Base-by-base conservation (phyloP, 306 rosid genomes). In the Malus sylvestris region DNA sequence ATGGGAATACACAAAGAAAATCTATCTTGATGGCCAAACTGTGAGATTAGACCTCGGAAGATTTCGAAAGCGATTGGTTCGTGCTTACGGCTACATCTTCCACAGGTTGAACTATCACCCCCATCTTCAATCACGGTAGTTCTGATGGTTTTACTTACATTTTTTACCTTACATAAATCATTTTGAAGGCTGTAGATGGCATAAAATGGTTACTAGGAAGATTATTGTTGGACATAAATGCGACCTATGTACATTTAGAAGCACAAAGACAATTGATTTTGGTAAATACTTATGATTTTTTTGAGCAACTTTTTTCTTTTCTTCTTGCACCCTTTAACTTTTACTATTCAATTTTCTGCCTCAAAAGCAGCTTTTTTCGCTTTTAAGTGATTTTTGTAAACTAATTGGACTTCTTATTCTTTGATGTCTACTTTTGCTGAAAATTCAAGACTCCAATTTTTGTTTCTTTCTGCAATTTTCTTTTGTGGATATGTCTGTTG, bases 1-100 rank as follows among this genome's bases (percentile, higher is more conserved):
- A 16, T 96, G 99, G 99, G 82, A 91, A 57, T 96, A 80, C 85
- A 96, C 99, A 3, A 96, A 96, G 82, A 89, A 87, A 75, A 88
- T 92, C 67, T 96, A 96, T 81, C 99, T 96, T 76, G 96, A 91
- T 44, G 83, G 92, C 77, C 99, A 96, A 74, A 92, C 84, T 73
- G 98, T 96, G 80, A 77, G 55, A 18, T 71, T 92, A 49, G 87
- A 89, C 62, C 86, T 96, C 15, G 68, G 63, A 53, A 88, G 99
- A 77, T 92, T 96, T 80, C 76, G 78, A 40, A 92, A 92, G 73
- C 90, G 87, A 66, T 75, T 96, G 87, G 86, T 51, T 45, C 81
- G 85, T 11, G 91, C 98, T 78, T 88, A 92, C 83, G 69, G 75
- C 64, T 68, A 86, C 79, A 79, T 81, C 51, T 42, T 86, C 61